Base-by-base conservation (phyloP, 2,329 filamentous ascomycete species). In the Phaeomoniella chlamydospora region DNA sequence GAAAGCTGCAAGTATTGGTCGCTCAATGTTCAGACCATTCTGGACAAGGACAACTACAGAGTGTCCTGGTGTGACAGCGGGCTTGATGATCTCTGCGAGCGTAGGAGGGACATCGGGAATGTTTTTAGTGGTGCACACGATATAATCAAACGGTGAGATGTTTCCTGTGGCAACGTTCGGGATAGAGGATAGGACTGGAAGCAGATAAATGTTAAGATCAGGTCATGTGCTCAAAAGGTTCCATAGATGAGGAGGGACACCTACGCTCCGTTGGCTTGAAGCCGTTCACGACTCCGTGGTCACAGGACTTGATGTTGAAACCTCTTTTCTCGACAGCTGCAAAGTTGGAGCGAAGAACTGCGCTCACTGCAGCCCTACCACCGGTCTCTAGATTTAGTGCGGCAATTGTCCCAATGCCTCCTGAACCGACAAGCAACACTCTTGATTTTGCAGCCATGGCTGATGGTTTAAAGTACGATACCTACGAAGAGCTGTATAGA, bases 1-100 rank as follows among this genome's bases (percentile, higher is more conserved):
- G 45, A 74, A 74, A 1, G 53, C 50, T 1, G 47, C 38, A 13
- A 69, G 47, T 14, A 77, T 47, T 0, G 71, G 69, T 30, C 59
- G 63, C 42, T 77, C 70, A 41, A 77, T 77, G 44, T 76, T 73
- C n/a, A 77, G 52, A 0, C 74, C 74, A 45, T 78, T 78, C 41
- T 78, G 74, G 4, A 73, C 54, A 4, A 78, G 59, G 0, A 76
- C 57, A 31, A 78, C 67, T 17, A 59, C 59, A 0, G 72, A 74
- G 15, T 63, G 54, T 2, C 57, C 58, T 1, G 61, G 58, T 0
- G 65, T 68, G 1, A 77, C 53, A 2, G 69, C 70, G 0, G 69
- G 67, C 0, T 49, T 46, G 16, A 76, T 64, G 18, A 74, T 49
- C 2, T 70, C 62, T 29, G 58, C 46, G 0, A 69, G 51, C 0